Evolutionary conservation across 202 grass and related monocot genomes (phyloP).

Genomic region (Panicum virgatum): DNA sequence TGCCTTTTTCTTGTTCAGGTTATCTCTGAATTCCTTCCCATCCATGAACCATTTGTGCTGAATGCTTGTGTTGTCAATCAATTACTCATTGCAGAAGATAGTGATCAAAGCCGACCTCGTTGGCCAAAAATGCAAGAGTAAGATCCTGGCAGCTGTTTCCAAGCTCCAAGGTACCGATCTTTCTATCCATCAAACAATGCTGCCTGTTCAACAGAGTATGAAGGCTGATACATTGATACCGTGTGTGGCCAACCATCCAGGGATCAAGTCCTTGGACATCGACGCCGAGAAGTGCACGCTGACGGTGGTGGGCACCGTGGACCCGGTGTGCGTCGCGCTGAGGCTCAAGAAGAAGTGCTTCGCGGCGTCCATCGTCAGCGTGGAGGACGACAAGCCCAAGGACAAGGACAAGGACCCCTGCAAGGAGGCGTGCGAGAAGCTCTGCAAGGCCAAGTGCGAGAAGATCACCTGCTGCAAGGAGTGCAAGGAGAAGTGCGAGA

Average conservation of each 20-base stretch:
- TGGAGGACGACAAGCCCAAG: slow-evolving; percentile 48
- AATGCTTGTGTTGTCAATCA: background rate
- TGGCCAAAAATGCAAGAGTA: slow-evolving; percentile 40
- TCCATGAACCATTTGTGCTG: background rate
- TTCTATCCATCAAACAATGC: background rate
- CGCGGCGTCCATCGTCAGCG: slow-evolving; percentile 38
- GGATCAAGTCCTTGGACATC: slow-evolving; percentile 57
- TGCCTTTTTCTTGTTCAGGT: background rate
- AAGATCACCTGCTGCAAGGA: slow-evolving; percentile 27
- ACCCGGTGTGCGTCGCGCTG: slow-evolving; percentile 45
- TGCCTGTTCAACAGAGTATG: background rate
- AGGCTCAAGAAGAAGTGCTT: slow-evolving; percentile 51
- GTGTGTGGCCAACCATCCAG: background rate
- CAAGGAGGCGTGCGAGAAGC: slow-evolving; percentile 46
- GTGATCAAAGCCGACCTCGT: slow-evolving; percentile 53
- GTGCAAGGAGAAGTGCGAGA: slow-evolving; percentile 30
- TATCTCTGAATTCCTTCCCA: background rate
- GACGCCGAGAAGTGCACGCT: slow-evolving; percentile 58
- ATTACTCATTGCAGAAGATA: slow-evolving; percentile 50
- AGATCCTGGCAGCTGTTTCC: slow-evolving; percentile 50
- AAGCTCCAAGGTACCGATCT: slow-evolving; percentile 33
- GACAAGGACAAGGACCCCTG: slow-evolving; percentile 35
- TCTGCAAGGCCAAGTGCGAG: slow-evolving; percentile 30
- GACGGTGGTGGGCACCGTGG: slow-evolving; percentile 56
- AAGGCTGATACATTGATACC: background rate